Evolutionary conservation across 768 basidiomycete species (phyloP).

Genomic region (Pisolithus microcarpus): DNA sequence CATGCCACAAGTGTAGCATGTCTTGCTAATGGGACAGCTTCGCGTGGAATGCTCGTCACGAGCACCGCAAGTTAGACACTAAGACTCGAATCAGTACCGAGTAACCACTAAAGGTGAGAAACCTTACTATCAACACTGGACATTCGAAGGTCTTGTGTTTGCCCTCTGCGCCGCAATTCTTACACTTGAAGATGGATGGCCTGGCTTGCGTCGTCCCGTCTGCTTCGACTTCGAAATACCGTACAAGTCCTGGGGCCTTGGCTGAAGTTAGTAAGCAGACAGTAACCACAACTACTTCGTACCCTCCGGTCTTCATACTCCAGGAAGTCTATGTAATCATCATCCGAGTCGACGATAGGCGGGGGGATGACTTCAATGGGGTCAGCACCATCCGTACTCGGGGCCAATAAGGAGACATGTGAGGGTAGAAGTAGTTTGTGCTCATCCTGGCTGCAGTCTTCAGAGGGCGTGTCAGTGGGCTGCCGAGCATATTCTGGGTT

Average conservation of each 20-base stretch:
- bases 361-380: constrained; percentile 44
- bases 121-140: constrained; percentile 60
- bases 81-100: constrained; percentile 2
- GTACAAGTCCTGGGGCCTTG: constrained; percentile 43
- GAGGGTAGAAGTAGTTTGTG: constrained; percentile 50
- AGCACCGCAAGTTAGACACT: constrained; percentile 80
- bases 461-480: constrained; percentile 4
- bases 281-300: constrained; percentile 10
- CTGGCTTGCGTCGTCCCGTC: constrained; percentile 34
- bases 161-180: constrained; percentile 69
- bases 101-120: neutral
- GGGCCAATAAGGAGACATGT: constrained; percentile 57
- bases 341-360: constrained; percentile 37
- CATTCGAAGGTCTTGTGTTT: constrained; percentile 66
- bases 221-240: constrained; percentile 56
- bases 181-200: constrained; percentile 54
- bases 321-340: constrained; percentile 69
- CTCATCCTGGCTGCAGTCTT: constrained; percentile 13
- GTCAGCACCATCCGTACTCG: constrained; percentile 19
- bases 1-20: constrained; percentile 76
- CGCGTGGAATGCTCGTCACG: constrained; percentile 73
- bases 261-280: neutral
- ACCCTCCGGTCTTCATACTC: constrained; percentile 66
- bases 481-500: constrained; percentile 6
- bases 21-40: constrained; percentile 75